phyloP scores from a whole-genome alignment of 805 yeast genomes.

The Pichia nanzhaoensis region DNA sequence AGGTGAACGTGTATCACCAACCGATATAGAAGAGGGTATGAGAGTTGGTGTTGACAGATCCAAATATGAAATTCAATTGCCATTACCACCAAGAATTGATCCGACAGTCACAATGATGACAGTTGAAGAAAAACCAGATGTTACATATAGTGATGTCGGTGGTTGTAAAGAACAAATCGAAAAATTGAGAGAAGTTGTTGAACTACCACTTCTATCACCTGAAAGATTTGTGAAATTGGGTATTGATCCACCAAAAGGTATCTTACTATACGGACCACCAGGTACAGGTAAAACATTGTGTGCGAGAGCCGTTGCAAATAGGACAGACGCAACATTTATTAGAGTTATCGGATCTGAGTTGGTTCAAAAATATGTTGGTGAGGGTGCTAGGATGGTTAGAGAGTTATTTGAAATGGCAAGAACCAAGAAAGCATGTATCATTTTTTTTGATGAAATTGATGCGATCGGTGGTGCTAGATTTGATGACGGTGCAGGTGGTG shows the following conservation, averaged over 20 bases:
- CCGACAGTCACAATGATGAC: constrained; percentile 99
- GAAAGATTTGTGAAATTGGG: constrained; percentile 96
- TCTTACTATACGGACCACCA: constrained; percentile 93
- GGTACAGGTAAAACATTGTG: constrained; percentile 98
- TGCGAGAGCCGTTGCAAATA: constrained; percentile 98
- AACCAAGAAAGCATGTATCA: constrained; percentile 95
- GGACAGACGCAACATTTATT: constrained; percentile 98
- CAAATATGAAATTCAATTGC: constrained; percentile 93
- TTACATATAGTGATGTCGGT: constrained; percentile 96
- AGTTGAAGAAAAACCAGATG: constrained; percentile 98
- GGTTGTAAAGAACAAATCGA: constrained; percentile 99
- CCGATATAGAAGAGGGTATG: constrained; percentile 99
- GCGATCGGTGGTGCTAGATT: constrained; percentile 99
- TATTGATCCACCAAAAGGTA: constrained; percentile 98
- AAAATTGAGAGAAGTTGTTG: constrained; percentile 92
- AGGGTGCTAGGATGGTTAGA: constrained; percentile 99
- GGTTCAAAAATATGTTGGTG: constrained; percentile 98
- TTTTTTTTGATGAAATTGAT: constrained; percentile 96
- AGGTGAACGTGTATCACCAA: constrained; percentile 96
- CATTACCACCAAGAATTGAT: constrained; percentile 96
- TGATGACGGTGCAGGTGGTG: constrained; percentile 99
- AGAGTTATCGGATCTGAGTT: constrained; percentile 97
- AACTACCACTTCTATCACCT: constrained; percentile 86
- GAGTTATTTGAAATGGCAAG: constrained; percentile 99
- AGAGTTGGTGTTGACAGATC: constrained; percentile 98